Conservation (phyloP, 257 asterid species). For the Salvia hispanica region DNA sequence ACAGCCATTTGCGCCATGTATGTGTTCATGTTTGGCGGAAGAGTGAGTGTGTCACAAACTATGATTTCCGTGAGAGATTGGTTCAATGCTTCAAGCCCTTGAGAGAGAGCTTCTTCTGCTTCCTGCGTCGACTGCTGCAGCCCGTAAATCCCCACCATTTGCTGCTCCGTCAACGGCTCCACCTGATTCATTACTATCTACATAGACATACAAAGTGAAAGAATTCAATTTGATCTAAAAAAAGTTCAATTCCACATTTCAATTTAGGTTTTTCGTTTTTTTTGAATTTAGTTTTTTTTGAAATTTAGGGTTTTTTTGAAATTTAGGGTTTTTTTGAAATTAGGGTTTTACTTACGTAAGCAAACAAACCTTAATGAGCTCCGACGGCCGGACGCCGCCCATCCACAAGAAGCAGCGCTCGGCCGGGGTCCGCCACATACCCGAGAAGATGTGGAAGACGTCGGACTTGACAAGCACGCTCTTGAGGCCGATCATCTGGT, state of each 20-base stretch:
- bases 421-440: conserved; percentile 84
- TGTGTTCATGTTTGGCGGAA: conserved; percentile 47
- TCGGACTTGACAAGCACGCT: conserved; percentile 54
- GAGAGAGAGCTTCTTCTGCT: conserved; percentile 70
- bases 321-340: background rate
- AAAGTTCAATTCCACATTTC: no score
- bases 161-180: conserved; percentile 73
- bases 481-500: conserved; percentile 55
- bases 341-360: background rate
- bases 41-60: conserved; percentile 49
- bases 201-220: background rate
- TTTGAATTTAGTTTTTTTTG: no score
- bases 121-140: conserved; percentile 64
- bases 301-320: no score
- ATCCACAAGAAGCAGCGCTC: conserved; percentile 91
- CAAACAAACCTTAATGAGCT: conserved; percentile 63
- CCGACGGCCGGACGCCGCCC: conserved; percentile 88
- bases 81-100: conserved; percentile 56
- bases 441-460: conserved; percentile 72
- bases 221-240: no score
- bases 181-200: conserved; percentile 56
- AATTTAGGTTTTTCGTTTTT: no score
- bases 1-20: conserved; percentile 69
- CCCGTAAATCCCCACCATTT: conserved; percentile 53
- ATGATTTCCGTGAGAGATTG: conserved; percentile 56